phyloP scores from a whole-genome alignment of 495 filamentous ascomycete genomes.

The Tuber calosporum region DNA sequence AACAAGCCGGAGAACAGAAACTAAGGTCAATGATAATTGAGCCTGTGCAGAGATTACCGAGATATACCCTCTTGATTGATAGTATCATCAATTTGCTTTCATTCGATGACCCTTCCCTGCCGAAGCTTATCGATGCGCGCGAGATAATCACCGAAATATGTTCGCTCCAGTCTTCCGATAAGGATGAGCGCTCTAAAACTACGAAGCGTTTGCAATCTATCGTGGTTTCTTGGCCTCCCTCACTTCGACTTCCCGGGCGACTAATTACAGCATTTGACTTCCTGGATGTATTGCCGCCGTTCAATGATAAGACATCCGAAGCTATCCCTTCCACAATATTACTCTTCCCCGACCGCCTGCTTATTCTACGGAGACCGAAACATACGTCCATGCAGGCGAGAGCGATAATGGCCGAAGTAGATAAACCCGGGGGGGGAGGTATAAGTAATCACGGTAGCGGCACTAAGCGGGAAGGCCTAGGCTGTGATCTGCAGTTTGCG shows the following conservation, averaged over 20 bases:
- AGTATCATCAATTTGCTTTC: constrained; percentile 81
- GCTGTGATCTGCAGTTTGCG: constrained; percentile 62
- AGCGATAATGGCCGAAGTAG: constrained; percentile 72
- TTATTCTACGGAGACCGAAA: constrained; percentile 62
- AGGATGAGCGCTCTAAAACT: constrained; percentile 64
- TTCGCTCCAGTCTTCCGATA: constrained; percentile 52
- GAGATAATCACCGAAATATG: constrained; percentile 94
- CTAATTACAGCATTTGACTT: constrained; percentile 80
- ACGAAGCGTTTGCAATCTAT: constrained; percentile 65
- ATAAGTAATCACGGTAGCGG: constrained; percentile 43
- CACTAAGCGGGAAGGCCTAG: constrained; percentile 38
- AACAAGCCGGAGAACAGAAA: constrained; percentile 80
- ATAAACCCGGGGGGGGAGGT: constrained; percentile 59
- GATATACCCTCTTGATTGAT: constrained; percentile 93
- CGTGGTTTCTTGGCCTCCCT: constrained; percentile 71
- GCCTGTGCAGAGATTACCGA: constrained; percentile 87
- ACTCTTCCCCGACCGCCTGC: constrained; percentile 73
- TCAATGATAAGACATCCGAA: constrained; percentile 44
- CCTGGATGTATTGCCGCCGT: constrained; percentile 69
- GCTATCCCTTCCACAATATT: constrained; percentile 54
- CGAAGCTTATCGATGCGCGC: constrained; percentile 70
- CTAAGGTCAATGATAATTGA: constrained; percentile 92
- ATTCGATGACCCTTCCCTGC: constrained; percentile 71
- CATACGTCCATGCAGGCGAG: constrained; percentile 61
- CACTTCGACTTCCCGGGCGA: constrained; percentile 65